These are phyloP conservation scores for Pilaira anomala DNA, from an alignment of 192 early-diverging fungal genomes.

Conservation along the genomic window DNA sequence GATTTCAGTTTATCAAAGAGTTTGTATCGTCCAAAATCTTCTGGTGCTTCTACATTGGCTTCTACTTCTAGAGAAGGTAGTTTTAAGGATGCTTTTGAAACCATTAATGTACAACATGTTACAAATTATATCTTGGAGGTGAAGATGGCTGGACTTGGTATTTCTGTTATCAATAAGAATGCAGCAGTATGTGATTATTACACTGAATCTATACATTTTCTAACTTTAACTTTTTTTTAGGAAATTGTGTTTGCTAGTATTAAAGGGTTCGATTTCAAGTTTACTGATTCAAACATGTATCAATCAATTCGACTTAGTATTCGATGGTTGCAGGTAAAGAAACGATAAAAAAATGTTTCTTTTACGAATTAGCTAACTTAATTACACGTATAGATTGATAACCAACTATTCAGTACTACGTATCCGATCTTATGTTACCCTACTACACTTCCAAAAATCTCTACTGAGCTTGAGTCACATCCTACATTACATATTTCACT, in stretches of 20 bases:
- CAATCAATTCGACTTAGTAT: slow-evolving; percentile 61
- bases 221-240: slow-evolving; percentile 27
- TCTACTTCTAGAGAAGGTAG: slow-evolving; percentile 26
- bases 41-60: slow-evolving; percentile 6
- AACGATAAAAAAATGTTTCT: not conserved
- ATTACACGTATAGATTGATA: slow-evolving; percentile 63
- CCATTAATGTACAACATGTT: slow-evolving; percentile 29
- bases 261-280: slow-evolving; percentile 62
- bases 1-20: slow-evolving; percentile 46
- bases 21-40: slow-evolving; percentile 43
- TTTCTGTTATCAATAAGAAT: slow-evolving; percentile 68
- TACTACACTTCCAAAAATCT: slow-evolving; percentile 64
- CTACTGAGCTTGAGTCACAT: slow-evolving; percentile 36
- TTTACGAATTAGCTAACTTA: not conserved
- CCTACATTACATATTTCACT: slow-evolving; percentile 59
- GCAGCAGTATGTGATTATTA: slow-evolving; percentile 36
- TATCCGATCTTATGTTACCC: slow-evolving; percentile 85
- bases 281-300: slow-evolving; percentile 63
- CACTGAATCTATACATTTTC: not conserved
- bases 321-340: slow-evolving; percentile 64
- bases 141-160: slow-evolving; percentile 70
- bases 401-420: slow-evolving; percentile 72
- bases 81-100: slow-evolving; percentile 37
- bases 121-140: slow-evolving; percentile 49
- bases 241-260: slow-evolving; percentile 77